Base-by-base conservation (phyloP, 2,329 filamentous ascomycete species). In the Scytalidium sp. region DNA sequence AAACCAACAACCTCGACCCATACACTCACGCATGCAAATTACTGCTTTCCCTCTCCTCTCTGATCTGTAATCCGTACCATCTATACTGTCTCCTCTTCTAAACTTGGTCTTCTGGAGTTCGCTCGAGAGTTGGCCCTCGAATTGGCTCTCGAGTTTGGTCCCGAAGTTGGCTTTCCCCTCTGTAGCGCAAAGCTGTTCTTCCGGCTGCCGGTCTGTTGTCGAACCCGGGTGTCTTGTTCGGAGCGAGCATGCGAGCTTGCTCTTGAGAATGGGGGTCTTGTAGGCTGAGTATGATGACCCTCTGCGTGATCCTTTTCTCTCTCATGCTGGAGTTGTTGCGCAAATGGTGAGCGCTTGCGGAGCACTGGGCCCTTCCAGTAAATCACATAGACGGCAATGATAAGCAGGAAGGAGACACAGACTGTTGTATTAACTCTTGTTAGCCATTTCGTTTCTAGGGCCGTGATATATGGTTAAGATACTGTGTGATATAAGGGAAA, bases 301-400 rank as follows among this genome's bases (percentile, higher is more conserved):
- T 32, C 17, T 19, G 21, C 27, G 6, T 53, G 48, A 19, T 47
- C 32, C 19, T 58, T 41, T n/a, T 45, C 22, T 13, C 60, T 46
- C 15, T 57, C 56, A 19, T 60, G 54, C 70, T 68, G 10, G 79
- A 88, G 69, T 39, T 76, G 76, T 66, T 87, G 81, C 0, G 85
- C 85, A 57, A 88, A 88, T 0, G 79, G 77, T 11, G 84, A 87
- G 2, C 76, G 69, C 50, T 77, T 75, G 36, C 85, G 79, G 15
- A 88, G 74, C 0, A 55, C 54, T 0, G 83, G 82, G 0, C 85
- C 85, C 49, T 80, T 79, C 72, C 75, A 83, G 70, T 87, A 88
- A 53, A 88, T 83, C 43, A 81, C 70, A 53, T 87, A 87, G 5
- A 88, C 81, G 0, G 82, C 80, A 17, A 76, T 57, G 6, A 86